Evolutionary conservation across 257 asterid species (phyloP).

Genomic region (Jaltomata sinuosa): DNA sequence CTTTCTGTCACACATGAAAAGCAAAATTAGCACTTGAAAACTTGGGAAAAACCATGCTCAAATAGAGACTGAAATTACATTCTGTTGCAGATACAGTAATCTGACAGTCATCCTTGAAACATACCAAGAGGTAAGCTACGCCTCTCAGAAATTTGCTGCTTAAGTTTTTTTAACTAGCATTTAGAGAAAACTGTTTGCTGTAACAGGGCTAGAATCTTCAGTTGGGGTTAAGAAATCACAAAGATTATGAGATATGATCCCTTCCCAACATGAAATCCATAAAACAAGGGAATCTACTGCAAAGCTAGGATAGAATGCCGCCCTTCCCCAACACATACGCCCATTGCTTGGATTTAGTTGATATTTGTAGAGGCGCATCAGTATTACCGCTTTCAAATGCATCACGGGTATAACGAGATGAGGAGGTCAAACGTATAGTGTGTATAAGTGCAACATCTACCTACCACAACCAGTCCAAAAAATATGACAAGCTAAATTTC

Average conservation of each 20-base stretch:
- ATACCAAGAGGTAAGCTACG: not conserved
- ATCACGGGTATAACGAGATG: no score
- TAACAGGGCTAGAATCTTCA: not conserved
- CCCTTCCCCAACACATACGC: no score
- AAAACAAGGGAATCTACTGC: no score
- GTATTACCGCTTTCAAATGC: no score
- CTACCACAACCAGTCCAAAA: no score
- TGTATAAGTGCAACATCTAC: no score
- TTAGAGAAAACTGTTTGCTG: not conserved
- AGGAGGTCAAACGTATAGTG: no score
- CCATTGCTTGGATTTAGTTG: no score
- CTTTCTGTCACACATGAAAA: conserved; percentile 34
- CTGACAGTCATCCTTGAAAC: not conserved
- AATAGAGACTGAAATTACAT: not conserved
- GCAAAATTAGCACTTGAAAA: not conserved
- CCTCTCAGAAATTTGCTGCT: not conserved
- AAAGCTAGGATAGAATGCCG: no score
- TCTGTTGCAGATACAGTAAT: not conserved
- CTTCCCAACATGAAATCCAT: not conserved
- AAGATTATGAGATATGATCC: no score
- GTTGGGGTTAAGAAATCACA: not conserved
- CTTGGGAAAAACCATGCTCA: not conserved
- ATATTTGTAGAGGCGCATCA: no score
- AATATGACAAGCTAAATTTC: no score
- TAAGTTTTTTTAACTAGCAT: not conserved